Base-by-base conservation (phyloP, 495 filamentous ascomycete species). In the Lophiostoma macrostomum region DNA sequence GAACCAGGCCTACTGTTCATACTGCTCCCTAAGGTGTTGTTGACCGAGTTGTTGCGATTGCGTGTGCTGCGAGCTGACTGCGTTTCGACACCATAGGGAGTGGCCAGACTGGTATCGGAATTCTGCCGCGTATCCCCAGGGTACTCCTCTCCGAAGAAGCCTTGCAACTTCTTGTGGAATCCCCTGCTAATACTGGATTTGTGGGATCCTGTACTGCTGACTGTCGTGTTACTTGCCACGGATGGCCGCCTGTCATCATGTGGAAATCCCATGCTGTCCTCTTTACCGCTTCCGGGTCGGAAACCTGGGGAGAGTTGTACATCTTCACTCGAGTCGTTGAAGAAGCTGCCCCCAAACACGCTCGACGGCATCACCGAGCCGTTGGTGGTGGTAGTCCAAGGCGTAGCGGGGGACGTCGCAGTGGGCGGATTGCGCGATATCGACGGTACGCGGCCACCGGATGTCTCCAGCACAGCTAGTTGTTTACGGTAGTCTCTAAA, bases 181-280 rank as follows among this genome's bases (percentile, higher is more conserved):
- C 80, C 80, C 42, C 83, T 79, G 57, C 86, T 74, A 18, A 82
- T 68, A 63, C 86, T 93, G 4, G 86, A 82, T 65, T 86, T 89
- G n/a, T n/a, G n/a, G 13, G 93, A 97, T 6, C 90, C 93, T 48
- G 85, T 83, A 58, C 93, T 97, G 65, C 91, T 95, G 5, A 87
- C 85, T 31, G 87, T 94, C 7, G 85, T 93, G 32, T 84, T 83
- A 67, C 91, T 96, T 7, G 90, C 88, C 49, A 90, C 78, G 18
- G 94, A 97, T 10, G 94, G 94, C 42, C 94, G 79, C 44, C 93
- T 76, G 52, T 88, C 82, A 61, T 78, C 71, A 27, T 84, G 83
- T 8, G 84, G 77, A 23, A 86, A 88, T 49, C 89, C 87, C 63
- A 79, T 86, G 40, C 74, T 75, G 31, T 74, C 73, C 0, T 77